A percentile compares a stretch with the other conserved stretches of the same genome.
Conservation (phyloP, 2,329 filamentous ascomycete species). For the Dothideomycetidae sp. region DNA sequence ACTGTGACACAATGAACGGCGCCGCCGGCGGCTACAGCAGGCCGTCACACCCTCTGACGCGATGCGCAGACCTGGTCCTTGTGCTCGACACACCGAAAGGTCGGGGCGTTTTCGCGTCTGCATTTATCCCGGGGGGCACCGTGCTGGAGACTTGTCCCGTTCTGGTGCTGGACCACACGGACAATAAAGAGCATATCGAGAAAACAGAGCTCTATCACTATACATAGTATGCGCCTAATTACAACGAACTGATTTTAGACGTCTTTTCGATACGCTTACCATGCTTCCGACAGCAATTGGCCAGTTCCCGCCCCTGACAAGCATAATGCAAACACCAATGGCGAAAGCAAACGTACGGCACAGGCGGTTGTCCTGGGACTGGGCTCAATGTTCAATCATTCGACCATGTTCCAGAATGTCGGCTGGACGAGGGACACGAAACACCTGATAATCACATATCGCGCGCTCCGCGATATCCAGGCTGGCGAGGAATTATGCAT, state of each 20-base stretch:
- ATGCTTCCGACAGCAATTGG: slow-evolving; percentile 28
- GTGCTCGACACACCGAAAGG: slow-evolving; percentile 18
- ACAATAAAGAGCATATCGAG: slow-evolving; percentile 36
- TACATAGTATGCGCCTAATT: slow-evolving; percentile 42
- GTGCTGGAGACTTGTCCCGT: slow-evolving; percentile 40
- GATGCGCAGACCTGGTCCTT: slow-evolving; percentile 9
- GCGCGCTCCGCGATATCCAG: slow-evolving; percentile 34
- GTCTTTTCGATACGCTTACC: too few relatives aligned
- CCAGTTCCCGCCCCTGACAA: slow-evolving; percentile 15
- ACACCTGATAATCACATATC: slow-evolving; percentile 34
- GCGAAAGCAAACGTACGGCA: slow-evolving; percentile 23
- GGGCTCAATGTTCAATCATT: slow-evolving; percentile 47
- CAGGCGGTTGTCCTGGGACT: slow-evolving; percentile 43
- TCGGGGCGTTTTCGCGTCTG: slow-evolving; percentile 38
- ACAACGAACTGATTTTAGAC: too few relatives aligned
- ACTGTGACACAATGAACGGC: too few relatives aligned
- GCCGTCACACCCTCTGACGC: too few relatives aligned
- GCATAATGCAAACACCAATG: slow-evolving; percentile 10
- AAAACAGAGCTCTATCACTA: slow-evolving; percentile 41
- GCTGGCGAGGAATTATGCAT: slow-evolving; percentile 40
- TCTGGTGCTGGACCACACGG: slow-evolving; percentile 32
- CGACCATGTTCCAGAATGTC: slow-evolving; percentile 37
- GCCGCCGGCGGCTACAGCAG: too few relatives aligned
- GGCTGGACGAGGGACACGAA: slow-evolving; percentile 39
- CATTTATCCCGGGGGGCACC: slow-evolving; percentile 32